Conservation (phyloP, 176 grass and related monocot species). For the Canna indica region DNA sequence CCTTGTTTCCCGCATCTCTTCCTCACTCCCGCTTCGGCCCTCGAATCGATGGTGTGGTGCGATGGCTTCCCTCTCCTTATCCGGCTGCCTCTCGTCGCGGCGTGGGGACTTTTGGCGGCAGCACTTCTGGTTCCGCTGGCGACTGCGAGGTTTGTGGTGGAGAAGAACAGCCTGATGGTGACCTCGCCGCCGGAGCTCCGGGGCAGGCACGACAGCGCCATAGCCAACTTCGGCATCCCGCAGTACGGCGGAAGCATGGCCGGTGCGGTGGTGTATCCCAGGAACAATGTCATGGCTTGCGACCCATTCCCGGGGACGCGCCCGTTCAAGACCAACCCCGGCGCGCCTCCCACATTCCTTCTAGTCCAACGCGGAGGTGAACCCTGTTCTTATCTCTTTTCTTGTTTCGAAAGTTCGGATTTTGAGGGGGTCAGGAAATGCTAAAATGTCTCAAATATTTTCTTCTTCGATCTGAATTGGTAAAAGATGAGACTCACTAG, state of each 20-base stretch:
- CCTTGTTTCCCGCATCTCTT: too few relatives aligned
- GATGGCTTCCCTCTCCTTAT: not conserved
- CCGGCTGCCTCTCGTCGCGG: slow-evolving; percentile 26
- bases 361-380: slow-evolving; percentile 69
- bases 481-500: too few relatives aligned
- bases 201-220: slow-evolving; percentile 73
- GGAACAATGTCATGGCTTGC: slow-evolving; percentile 51
- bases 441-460: too few relatives aligned
- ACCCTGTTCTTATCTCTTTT: too few relatives aligned
- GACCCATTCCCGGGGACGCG: slow-evolving; percentile 33
- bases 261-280: slow-evolving; percentile 64
- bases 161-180: slow-evolving; percentile 97
- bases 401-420: too few relatives aligned
- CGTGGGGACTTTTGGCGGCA: not conserved
- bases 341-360: slow-evolving; percentile 72
- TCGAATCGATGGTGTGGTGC: not conserved
- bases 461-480: too few relatives aligned
- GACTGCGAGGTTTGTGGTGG: slow-evolving; percentile 62
- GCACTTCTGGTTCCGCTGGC: not conserved
- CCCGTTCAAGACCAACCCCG: slow-evolving; percentile 52
- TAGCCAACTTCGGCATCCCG: slow-evolving; percentile 85
- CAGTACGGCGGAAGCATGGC: slow-evolving; percentile 96
- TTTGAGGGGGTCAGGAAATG: too few relatives aligned
- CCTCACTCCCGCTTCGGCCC: too few relatives aligned
- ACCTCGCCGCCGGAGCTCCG: slow-evolving; percentile 44